A percentile compares a stretch with the other conserved stretches of the same genome.
Conservation (phyloP, 176 grass and related monocot species). For the Carex scoparia region DNA sequence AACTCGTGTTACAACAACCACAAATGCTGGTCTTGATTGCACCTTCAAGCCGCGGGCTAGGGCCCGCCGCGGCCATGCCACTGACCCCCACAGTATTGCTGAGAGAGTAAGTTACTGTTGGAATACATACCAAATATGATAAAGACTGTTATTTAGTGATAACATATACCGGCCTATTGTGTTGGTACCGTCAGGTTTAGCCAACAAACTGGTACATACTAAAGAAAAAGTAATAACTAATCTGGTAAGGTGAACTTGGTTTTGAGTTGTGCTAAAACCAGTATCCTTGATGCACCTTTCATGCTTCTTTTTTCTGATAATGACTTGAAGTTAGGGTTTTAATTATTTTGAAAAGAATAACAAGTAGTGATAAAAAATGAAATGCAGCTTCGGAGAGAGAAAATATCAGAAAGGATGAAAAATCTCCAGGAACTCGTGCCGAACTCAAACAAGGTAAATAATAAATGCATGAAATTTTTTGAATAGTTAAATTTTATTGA, state of each 20-base stretch:
- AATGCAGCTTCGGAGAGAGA: constrained; percentile 72
- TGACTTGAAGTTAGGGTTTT: background rate
- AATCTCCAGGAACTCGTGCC: constrained; percentile 69
- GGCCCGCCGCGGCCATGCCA: constrained; percentile 67
- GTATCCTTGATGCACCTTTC: background rate
- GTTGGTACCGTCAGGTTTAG: background rate
- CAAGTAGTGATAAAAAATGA: constrained; percentile 15
- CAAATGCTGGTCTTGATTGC: constrained; percentile 7
- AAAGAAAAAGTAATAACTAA: background rate
- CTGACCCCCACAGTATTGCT: constrained; percentile 87
- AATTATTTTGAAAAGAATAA: constrained; percentile 4
- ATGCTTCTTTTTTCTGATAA: constrained; percentile 9
- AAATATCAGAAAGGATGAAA: constrained; percentile 85
- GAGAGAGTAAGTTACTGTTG: constrained; percentile 48
- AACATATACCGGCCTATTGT: background rate
- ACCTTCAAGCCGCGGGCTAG: constrained; percentile 49
- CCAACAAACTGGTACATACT: background rate
- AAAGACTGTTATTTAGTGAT: background rate
- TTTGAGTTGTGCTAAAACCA: background rate
- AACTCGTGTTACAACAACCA: constrained; percentile 21
- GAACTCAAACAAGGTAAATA: constrained; percentile 64
- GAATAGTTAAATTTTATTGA: background rate
- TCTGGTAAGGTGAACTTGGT: background rate
- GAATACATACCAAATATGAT: background rate
- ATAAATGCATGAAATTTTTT: background rate